Conservation (phyloP, 1,284 basidiomycete genomes). For the Irpex sp. region DNA sequence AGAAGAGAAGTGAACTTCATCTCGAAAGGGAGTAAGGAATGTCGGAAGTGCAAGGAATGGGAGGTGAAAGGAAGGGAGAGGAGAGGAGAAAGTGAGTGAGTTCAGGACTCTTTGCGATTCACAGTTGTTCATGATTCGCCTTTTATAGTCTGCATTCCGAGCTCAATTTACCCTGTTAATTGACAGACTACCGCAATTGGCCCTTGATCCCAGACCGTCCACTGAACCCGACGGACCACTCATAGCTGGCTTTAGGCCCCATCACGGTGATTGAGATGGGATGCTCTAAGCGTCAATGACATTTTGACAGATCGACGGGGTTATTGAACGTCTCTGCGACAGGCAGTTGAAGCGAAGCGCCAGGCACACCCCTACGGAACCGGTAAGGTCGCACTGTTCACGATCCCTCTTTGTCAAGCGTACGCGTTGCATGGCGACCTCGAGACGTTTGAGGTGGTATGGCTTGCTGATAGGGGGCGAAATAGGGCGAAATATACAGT, state of each 20-base stretch:
- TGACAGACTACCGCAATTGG: neutral
- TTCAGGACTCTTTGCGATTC: neutral
- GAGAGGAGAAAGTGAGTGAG: neutral
- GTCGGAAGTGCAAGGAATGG: neutral
- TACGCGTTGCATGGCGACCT: neutral
- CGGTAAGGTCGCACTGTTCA: neutral
- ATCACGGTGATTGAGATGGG: neutral
- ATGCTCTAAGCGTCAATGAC: neutral
- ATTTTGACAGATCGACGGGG: neutral
- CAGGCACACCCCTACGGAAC: neutral
- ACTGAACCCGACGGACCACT: no score
- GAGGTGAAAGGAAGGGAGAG: neutral
- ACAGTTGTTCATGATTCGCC: neutral
- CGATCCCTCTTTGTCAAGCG: neutral
- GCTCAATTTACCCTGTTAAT: neutral
- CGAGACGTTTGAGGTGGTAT: no score
- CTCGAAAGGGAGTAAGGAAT: neutral
- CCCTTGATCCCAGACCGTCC: neutral
- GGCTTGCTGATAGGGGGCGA: no score
- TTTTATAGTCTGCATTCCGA: neutral
- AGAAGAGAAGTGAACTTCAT: conserved; percentile 6
- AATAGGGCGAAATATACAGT: no score
- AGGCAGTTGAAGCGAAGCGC: neutral
- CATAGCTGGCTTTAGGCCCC: neutral
- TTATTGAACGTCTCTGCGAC: neutral